Evolutionary conservation across 495 filamentous ascomycete species (phyloP).

Genomic region (Talaromyces liani): DNA sequence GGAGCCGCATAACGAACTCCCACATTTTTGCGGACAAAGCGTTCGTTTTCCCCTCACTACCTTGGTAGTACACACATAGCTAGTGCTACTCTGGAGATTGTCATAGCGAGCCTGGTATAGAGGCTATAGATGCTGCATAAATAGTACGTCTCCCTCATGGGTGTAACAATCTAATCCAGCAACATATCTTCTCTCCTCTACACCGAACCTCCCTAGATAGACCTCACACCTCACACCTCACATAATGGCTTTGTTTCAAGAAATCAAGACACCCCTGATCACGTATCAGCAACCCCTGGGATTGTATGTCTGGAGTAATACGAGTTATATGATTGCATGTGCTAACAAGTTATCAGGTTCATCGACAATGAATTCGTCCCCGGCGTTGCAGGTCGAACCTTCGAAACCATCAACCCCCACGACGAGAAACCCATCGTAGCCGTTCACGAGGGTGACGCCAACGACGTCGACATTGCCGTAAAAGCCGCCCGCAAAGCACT

Average conservation of each 20-base stretch:
- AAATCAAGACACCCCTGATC: conserved; percentile 4
- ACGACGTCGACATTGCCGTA: conserved; percentile 79
- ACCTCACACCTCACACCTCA: too few relatives aligned
- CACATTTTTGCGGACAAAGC: not conserved
- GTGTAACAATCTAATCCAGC: not conserved
- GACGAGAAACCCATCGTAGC: conserved; percentile 64
- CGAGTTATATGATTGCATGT: too few relatives aligned
- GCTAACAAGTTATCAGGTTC: conserved; percentile 33
- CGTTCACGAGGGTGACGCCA: conserved; percentile 85
- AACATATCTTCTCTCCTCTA: not conserved
- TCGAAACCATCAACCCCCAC: conserved; percentile 65
- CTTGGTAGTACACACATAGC: too few relatives aligned
- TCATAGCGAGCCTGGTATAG: not conserved
- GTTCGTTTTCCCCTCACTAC: not conserved
- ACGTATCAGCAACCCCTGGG: conserved; percentile 7
- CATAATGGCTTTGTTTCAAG: conserved; percentile 5
- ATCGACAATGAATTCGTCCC: conserved; percentile 88
- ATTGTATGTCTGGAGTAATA: conserved; percentile 8
- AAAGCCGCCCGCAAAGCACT: conserved; percentile 84
- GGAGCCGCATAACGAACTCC: not conserved
- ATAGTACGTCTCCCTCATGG: not conserved
- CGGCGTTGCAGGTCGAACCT: conserved; percentile 60
- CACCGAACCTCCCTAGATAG: too few relatives aligned
- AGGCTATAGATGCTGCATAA: not conserved
- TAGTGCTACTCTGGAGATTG: not conserved